phyloP scores from a whole-genome alignment of 768 basidiomycete genomes.

The Chiua virens region DNA sequence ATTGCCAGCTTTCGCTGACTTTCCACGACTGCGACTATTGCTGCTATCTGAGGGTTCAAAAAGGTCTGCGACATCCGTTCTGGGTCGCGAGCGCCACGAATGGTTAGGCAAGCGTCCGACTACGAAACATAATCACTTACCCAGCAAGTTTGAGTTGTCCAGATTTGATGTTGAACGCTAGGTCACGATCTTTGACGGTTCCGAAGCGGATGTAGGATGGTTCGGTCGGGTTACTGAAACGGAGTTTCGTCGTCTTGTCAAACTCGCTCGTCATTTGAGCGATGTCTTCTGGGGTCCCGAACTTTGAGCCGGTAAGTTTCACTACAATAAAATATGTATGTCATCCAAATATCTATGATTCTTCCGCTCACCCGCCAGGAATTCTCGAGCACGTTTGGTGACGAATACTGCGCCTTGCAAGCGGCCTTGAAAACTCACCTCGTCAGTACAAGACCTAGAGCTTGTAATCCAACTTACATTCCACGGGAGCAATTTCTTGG shows the following conservation, averaged over 20 bases:
- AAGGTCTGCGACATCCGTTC: constrained; percentile 29
- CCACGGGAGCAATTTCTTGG: constrained; percentile 49
- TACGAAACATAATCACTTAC: constrained; percentile 12
- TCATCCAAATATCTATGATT: neutral
- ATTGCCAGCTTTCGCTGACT: constrained; percentile 19
- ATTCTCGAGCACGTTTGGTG: constrained; percentile 40
- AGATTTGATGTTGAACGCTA: constrained; percentile 39
- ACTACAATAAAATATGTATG: constrained; percentile 25
- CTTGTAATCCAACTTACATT: constrained; percentile 35
- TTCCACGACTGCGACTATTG: constrained; percentile 26
- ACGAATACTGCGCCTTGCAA: constrained; percentile 55
- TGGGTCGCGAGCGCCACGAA: constrained; percentile 4
- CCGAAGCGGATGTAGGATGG: constrained; percentile 51
- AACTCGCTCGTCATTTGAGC: constrained; percentile 42
- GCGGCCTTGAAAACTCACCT: constrained; percentile 36
- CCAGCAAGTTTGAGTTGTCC: constrained; percentile 47
- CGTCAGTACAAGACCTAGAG: neutral
- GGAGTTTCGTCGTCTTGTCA: constrained; percentile 47
- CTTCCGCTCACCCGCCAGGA: constrained; percentile 36
- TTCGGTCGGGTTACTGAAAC: constrained; percentile 40
- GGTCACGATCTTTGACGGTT: constrained; percentile 41
- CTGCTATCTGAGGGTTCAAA: constrained; percentile 27
- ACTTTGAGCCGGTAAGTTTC: constrained; percentile 42
- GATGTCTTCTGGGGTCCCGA: constrained; percentile 38
- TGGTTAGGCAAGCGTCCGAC: neutral